Conservation (phyloP, 2,329 filamentous ascomycete genomes). For the Plectosphaerella sp. region DNA sequence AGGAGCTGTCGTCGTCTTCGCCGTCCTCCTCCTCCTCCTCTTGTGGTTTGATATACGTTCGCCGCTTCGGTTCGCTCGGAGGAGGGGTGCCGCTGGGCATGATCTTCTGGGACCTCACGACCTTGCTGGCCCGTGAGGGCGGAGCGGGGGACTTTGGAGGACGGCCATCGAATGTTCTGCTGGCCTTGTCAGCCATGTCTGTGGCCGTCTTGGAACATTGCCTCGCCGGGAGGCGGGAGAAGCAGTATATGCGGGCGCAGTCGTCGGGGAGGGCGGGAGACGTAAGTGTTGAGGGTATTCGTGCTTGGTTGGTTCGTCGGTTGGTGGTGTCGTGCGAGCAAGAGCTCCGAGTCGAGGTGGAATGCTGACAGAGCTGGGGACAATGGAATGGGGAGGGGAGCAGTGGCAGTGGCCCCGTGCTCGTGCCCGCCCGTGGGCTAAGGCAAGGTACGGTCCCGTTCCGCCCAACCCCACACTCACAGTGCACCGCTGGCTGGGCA, state of each 20-base stretch:
- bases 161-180: constrained; percentile 11
- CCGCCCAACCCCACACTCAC: no score
- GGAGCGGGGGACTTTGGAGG: constrained; percentile 8
- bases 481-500: no score
- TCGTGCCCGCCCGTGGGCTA: no score
- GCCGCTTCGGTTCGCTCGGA: constrained; percentile 9
- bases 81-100: constrained; percentile 27
- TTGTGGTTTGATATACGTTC: constrained; percentile 2
- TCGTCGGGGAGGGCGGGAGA: background rate
- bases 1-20: constrained; percentile 23
- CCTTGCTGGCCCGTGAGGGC: constrained; percentile 30
- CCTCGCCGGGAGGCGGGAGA: background rate
- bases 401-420: no score
- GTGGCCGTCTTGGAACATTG: constrained; percentile 10
- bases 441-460: no score
- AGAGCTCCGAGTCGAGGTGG: background rate
- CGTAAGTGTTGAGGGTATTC: background rate
- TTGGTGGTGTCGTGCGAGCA: background rate
- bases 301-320: background rate
- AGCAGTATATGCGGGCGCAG: background rate
- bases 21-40: constrained; percentile 11
- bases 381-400: background rate
- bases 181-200: constrained; percentile 15
- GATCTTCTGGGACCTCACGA: constrained; percentile 51
- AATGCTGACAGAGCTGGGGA: background rate